Evolutionary conservation across 2,329 filamentous ascomycete species (phyloP), one percentile per base, ranked within the genome.

Genomic region (Fusarium gaditjirri): DNA sequence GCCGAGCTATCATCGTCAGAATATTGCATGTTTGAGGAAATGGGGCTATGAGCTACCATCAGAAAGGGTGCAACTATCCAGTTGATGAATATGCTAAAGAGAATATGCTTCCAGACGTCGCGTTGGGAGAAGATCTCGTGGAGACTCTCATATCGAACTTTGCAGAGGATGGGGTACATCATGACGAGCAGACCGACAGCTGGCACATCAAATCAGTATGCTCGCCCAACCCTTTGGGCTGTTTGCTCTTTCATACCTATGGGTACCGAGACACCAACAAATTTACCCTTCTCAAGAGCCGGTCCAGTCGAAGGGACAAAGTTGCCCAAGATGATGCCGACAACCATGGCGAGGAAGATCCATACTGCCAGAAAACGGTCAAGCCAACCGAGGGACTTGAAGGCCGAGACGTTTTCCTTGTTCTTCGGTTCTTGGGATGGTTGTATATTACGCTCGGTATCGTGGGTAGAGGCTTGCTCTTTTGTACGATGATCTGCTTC

Each of bases 141-240:
- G 14, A 97, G 82, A 0, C 89, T 88, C 79, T 97, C 94, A 80
- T 90, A 96, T 43, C 89, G 89, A 10, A 97, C 92, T 80, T 96
- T 96, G 86, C 93, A 97, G 1, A 97, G 84, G 66, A 97, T 97
- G 0, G 94, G 94, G 77, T 96, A 97, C 93, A 97, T 97, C 94
- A 97, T 97, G 44, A 97, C 90, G 3, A 97, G 86, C 2, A 97
- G 83, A 0, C 94, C 94, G 52, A 97, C 84, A 1, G 94, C 93
- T 93, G 2, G 3, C 13, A 11, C 1, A 21, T 25, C 16, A 2
- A 5, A 8, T 53, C 13, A 54, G 36, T 31, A 6, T 27, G 12
- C 6, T 27, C 9, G 3, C 27, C 7, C 16, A 27, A 4, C 7
- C 2, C 3, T 11, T 8, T 27, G 6, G 5, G 4, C 6, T n/a